Evolutionary conservation across 2,329 filamentous ascomycete species (phyloP).

Genomic region (Dothistroma pini): DNA sequence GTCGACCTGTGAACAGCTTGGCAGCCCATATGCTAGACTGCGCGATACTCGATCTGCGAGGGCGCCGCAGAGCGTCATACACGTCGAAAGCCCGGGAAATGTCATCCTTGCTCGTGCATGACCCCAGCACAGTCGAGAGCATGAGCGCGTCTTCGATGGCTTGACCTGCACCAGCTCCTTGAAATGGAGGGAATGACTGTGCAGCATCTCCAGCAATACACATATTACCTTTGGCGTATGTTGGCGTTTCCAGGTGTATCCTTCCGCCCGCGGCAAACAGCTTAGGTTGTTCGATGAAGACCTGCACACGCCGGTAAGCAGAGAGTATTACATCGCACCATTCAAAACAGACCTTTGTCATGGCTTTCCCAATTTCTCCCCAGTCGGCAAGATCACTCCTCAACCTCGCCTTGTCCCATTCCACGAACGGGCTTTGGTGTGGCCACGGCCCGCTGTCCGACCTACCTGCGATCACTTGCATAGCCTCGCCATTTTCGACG

Average conservation of each 20-base stretch:
- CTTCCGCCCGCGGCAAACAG: conserved; percentile 9
- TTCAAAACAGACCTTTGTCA: conserved; percentile 3
- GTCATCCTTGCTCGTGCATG: conserved; percentile 35
- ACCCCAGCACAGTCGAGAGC: conserved; percentile 42
- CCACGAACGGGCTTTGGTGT: conserved; percentile 1
- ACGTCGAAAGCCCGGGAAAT: conserved; percentile 33
- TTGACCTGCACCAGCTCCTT: conserved; percentile 21
- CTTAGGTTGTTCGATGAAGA: conserved; percentile 8
- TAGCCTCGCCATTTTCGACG: conserved; percentile 8
- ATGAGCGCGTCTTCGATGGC: conserved; percentile 23
- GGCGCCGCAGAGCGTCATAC: conserved; percentile 14
- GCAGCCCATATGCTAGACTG: conserved; percentile 5
- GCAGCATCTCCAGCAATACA: conserved; percentile 20
- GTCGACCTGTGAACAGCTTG: conserved; percentile 2
- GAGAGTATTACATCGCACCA: not conserved
- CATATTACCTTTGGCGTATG: conserved; percentile 7
- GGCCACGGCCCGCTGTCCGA: conserved; percentile 2
- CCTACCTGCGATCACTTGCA: conserved; percentile 12
- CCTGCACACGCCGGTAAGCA: not conserved
- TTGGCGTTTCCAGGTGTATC: conserved; percentile 7
- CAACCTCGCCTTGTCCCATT: conserved; percentile 9
- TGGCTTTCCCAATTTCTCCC: conserved; percentile 9
- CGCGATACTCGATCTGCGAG: conserved; percentile 8
- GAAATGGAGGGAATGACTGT: conserved; percentile 17
- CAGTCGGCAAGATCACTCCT: conserved; percentile 5